Percentiles rank a stretch among this genome's conserved stretches.
These are phyloP conservation scores for Rutstroemia sp. DNA, from an alignment of 2,329 filamentous ascomycete genomes.

Conservation along the genomic window DNA sequence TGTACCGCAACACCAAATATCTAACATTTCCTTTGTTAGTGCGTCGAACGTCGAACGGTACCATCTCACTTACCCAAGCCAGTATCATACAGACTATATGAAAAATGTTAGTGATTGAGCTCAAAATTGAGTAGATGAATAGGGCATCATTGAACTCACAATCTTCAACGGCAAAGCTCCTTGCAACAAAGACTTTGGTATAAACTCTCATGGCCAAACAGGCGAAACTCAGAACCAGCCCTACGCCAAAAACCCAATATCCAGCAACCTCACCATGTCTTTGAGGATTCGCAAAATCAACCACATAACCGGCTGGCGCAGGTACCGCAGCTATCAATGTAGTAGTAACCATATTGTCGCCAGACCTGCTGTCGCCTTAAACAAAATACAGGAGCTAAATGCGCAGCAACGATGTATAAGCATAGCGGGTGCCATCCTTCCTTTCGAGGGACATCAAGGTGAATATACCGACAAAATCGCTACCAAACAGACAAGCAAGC, in stretches of 20 bases:
- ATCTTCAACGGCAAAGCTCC: neutral
- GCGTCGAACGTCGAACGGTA: neutral
- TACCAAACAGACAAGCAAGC: no score
- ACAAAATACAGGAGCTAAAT: no score
- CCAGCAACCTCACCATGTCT: neutral
- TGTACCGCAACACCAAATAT: neutral
- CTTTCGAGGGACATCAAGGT: no score
- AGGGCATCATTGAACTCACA: neutral
- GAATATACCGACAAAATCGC: no score
- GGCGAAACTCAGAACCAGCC: neutral
- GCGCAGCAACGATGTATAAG: no score
- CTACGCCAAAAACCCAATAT: conserved; percentile 2
- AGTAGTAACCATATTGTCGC: neutral
- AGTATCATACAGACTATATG: neutral
- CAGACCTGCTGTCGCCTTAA: no score
- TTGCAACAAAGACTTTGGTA: neutral
- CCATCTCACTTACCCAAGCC: neutral
- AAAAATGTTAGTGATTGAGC: no score
- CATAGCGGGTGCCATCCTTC: no score
- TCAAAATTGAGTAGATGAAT: no score
- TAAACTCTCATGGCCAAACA: neutral
- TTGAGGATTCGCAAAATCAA: neutral
- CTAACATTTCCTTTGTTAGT: neutral
- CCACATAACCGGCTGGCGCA: conserved; percentile 1
- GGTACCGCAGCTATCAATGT: neutral